These are phyloP conservation scores for Ceratobasidium sp. DNA, from an alignment of 1,284 basidiomycete genomes.

Conservation along the genomic window DNA sequence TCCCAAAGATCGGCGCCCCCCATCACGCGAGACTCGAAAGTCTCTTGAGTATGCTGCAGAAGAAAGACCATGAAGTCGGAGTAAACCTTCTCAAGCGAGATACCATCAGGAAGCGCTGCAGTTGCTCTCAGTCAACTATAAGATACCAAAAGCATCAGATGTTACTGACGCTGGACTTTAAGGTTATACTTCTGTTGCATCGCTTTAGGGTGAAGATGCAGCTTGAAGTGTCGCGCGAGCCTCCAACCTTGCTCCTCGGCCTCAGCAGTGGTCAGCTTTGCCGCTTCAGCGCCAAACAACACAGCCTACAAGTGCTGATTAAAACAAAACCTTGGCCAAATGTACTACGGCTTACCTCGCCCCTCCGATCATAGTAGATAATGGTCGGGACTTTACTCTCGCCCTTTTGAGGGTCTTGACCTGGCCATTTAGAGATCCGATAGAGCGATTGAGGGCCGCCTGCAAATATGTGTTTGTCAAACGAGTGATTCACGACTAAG, in stretches of 20 bases:
- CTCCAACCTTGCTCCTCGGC: constrained; percentile 39
- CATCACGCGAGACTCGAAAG: constrained; percentile 40
- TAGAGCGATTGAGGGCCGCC: constrained; percentile 16
- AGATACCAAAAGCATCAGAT: not conserved
- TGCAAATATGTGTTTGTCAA: constrained; percentile 16
- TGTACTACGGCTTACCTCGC: constrained; percentile 6
- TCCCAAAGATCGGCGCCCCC: constrained; percentile 38
- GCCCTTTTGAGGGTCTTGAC: constrained; percentile 15
- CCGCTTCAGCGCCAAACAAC: constrained; percentile 43
- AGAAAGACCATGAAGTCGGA: constrained; percentile 45
- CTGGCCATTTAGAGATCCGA: constrained; percentile 38
- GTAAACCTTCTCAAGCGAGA: constrained; percentile 33
- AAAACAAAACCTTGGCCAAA: not conserved
- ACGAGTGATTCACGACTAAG: too few relatives aligned
- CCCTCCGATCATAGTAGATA: constrained; percentile 38
- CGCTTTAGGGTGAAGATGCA: constrained; percentile 44
- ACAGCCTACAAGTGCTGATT: constrained; percentile 32
- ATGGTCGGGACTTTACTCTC: constrained; percentile 45
- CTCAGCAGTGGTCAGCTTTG: constrained; percentile 1
- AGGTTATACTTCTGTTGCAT: constrained; percentile 30
- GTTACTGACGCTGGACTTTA: constrained; percentile 25
- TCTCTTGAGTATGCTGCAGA: constrained; percentile 38
- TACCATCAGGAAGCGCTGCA: not conserved
- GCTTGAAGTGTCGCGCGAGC: constrained; percentile 46
- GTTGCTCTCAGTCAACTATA: not conserved